Conservation (phyloP, 2,329 filamentous ascomycete genomes). For the Colletotrichum sp. region DNA sequence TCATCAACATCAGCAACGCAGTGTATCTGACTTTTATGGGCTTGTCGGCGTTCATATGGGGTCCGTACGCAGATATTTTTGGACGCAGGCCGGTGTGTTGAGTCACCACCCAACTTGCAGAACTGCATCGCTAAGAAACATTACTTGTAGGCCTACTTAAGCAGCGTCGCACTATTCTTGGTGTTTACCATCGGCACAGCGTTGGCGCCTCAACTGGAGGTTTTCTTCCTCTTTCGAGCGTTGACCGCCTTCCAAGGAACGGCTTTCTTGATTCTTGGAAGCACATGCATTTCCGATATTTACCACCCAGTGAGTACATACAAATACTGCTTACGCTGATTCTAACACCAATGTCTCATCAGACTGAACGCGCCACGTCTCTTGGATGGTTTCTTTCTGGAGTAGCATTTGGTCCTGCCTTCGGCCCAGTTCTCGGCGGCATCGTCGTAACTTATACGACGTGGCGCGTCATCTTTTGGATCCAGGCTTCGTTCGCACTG, state of each 20-base stretch:
- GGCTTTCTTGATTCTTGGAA: conserved; percentile 74
- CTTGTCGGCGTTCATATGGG: conserved; percentile 72
- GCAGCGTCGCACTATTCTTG: conserved; percentile 68
- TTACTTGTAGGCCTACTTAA: conserved; percentile 56
- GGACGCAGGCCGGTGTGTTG: conserved; percentile 59
- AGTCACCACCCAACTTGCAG: background rate
- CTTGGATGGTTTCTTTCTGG: conserved; percentile 76
- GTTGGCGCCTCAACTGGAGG: conserved; percentile 70
- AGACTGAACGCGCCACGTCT: conserved; percentile 71
- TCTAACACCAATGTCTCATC: background rate
- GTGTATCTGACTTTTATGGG: conserved; percentile 78
- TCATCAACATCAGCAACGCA: conserved; percentile 78
- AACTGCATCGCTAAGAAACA: background rate
- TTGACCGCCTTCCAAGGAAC: conserved; percentile 79
- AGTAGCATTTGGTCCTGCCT: conserved; percentile 73
- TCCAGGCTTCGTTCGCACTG: conserved; percentile 73
- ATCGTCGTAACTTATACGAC: conserved; percentile 76
- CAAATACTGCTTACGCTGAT: too few species aligned
- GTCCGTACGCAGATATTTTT: conserved; percentile 71
- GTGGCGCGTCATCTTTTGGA: conserved; percentile 80
- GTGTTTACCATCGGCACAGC: conserved; percentile 73
- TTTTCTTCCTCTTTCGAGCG: conserved; percentile 77
- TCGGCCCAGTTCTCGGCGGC: conserved; percentile 74
- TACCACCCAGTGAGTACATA: conserved; percentile 41
- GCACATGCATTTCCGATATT: conserved; percentile 58